Percentiles rank a stretch among this genome's conserved stretches.
Evolutionary conservation across 148 eudicot species (phyloP).

Genomic region (Salicornia ramosissima): DNA sequence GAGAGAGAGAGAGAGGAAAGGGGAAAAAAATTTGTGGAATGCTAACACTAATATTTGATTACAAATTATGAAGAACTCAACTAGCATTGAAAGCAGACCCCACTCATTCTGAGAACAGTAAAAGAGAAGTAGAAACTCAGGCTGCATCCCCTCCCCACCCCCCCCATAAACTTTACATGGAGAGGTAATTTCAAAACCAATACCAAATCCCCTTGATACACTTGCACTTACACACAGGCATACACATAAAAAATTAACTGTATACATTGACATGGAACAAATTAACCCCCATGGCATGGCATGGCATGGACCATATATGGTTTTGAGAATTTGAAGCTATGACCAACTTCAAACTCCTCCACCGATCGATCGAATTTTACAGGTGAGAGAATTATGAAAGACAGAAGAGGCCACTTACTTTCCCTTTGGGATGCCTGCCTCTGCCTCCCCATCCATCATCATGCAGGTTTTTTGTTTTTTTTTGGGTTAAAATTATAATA

Average conservation of each 20-base stretch:
- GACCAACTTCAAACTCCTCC: conserved; percentile 2
- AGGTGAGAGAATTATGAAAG: conserved; percentile 9
- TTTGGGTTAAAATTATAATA: conserved; percentile 15
- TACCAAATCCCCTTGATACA: not conserved
- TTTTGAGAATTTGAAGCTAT: no score
- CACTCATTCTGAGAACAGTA: conserved; percentile 11
- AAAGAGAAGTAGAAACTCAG: not conserved
- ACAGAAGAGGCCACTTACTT: conserved; percentile 10
- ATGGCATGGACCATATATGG: no score
- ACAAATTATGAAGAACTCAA: conserved; percentile 2
- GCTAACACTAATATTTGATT: not conserved
- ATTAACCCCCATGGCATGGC: no score
- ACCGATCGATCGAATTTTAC: conserved; percentile 18
- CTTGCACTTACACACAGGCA: conserved; percentile 8
- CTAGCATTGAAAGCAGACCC: conserved; percentile 12
- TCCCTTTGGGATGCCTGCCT: conserved; percentile 26
- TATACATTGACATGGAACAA: not conserved
- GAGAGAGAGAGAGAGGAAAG: not conserved
- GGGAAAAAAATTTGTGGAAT: not conserved
- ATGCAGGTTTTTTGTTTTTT: no score
- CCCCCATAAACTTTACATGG: not conserved
- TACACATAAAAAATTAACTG: not conserved
- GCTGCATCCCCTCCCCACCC: not conserved
- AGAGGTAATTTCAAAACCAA: conserved; percentile 10
- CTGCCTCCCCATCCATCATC: no score